These are phyloP conservation scores for Lactarius evosmus DNA, from an alignment of 768 basidiomycete species.

Conservation along the genomic window DNA sequence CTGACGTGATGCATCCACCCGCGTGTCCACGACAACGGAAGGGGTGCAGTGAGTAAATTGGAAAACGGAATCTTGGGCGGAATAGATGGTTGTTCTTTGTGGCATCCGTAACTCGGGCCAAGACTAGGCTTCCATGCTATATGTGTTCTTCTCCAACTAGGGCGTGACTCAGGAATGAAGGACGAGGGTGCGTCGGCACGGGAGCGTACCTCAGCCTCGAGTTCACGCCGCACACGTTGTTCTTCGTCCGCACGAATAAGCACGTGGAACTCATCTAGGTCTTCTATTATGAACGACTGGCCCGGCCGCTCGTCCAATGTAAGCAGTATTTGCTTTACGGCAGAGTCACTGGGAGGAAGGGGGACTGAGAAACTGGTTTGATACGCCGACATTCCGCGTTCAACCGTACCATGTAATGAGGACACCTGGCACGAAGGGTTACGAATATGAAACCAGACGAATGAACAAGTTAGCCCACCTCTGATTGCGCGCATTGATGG, in stretches of 20 bases:
- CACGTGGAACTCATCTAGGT: conserved; percentile 79
- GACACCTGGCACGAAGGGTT: conserved; percentile 46
- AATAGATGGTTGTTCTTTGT: neutral
- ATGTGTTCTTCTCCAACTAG: conserved; percentile 87
- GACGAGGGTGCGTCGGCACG: neutral
- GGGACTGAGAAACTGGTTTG: neutral
- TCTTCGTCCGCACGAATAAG: conserved; percentile 83
- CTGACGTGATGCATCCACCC: neutral
- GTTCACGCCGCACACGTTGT: conserved; percentile 63
- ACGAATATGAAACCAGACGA: neutral
- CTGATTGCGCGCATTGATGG: conserved; percentile 18
- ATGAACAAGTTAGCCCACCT: conserved; percentile 6
- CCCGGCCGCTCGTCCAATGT: conserved; percentile 67
- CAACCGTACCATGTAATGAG: conserved; percentile 60
- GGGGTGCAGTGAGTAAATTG: neutral
- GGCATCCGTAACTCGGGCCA: neutral
- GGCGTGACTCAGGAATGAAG: neutral
- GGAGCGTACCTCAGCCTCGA: conserved; percentile 68
- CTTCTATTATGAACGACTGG: conserved; percentile 78
- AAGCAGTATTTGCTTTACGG: conserved; percentile 84
- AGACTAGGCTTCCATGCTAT: conserved; percentile 53
- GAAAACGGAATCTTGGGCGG: too few species aligned
- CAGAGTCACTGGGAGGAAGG: conserved; percentile 61
- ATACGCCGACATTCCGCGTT: neutral
- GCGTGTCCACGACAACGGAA: neutral